phyloP scores from a whole-genome alignment of 371 early-diverging fungal genomes.

The Capillidium rhysosporum region DNA sequence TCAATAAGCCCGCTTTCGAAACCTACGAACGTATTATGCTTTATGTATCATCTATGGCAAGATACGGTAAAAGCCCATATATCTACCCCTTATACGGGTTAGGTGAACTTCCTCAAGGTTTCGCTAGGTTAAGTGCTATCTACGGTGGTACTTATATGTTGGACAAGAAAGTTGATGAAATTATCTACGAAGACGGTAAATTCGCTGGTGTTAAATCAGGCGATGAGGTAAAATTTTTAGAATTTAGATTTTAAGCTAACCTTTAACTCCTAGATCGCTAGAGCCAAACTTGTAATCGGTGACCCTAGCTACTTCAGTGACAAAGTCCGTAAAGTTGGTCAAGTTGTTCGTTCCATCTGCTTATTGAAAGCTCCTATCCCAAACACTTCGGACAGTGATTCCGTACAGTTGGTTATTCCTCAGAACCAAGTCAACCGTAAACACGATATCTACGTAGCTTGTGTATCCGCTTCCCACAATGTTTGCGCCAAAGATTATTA shows the following conservation, averaged over 20 bases:
- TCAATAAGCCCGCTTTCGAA: slow-evolving; percentile 67
- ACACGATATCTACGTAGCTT: slow-evolving; percentile 85
- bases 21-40: slow-evolving; percentile 86
- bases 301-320: slow-evolving; percentile 86
- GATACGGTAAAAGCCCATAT: slow-evolving; percentile 97
- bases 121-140: slow-evolving; percentile 93
- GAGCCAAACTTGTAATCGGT: slow-evolving; percentile 73
- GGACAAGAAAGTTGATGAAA: slow-evolving; percentile 74
- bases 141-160: slow-evolving; percentile 98
- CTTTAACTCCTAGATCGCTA: slow-evolving; percentile 21
- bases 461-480: slow-evolving; percentile 71
- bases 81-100: slow-evolving; percentile 99
- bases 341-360: slow-evolving; percentile 92
- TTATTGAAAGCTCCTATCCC: slow-evolving; percentile 84
- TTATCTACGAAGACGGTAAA: slow-evolving; percentile 53
- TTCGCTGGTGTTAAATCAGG: slow-evolving; percentile 79
- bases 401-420: slow-evolving; percentile 88
- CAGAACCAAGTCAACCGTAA: slow-evolving; percentile 85
- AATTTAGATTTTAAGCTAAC: neutral
- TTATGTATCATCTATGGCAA: slow-evolving; percentile 89
- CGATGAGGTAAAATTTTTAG: slow-evolving; percentile 24
- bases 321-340: slow-evolving; percentile 51
- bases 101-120: slow-evolving; percentile 98
- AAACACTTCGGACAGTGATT: slow-evolving; percentile 67
- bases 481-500: slow-evolving; percentile 68